phyloP scores from a whole-genome alignment of 1,284 basidiomycete species.

The Ustilago shanxiensis region DNA sequence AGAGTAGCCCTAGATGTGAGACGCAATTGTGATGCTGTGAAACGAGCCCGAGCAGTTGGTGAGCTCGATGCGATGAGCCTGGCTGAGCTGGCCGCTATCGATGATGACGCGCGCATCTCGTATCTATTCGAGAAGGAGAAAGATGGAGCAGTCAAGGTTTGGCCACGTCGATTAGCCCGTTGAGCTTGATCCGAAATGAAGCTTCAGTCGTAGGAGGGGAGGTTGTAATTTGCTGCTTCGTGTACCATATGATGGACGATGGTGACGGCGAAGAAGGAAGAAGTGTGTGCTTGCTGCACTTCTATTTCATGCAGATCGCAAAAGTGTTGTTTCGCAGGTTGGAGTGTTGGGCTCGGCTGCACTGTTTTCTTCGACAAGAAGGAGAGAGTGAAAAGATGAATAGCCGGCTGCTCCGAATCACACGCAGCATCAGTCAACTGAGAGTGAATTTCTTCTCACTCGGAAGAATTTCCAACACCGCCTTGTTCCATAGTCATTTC shows the following conservation, averaged over 20 bases:
- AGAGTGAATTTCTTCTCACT: constrained; percentile 8
- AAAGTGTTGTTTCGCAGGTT: neutral
- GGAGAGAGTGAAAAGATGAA: neutral
- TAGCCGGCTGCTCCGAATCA: neutral
- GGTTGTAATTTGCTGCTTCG: too few relatives aligned
- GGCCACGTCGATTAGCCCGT: too few relatives aligned
- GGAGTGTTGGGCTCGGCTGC: neutral
- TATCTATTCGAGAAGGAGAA: neutral
- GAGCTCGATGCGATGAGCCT: neutral
- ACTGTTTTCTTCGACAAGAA: neutral
- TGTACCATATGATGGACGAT: too few relatives aligned
- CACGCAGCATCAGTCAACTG: too few relatives aligned
- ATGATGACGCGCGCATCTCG: constrained; percentile 22
- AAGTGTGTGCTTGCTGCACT: neutral
- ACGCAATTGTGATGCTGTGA: neutral
- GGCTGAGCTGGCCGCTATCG: constrained; percentile 18
- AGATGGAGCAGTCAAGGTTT: neutral
- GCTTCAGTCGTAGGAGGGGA: too few relatives aligned
- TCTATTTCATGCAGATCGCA: neutral
- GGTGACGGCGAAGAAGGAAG: constrained; percentile 8
- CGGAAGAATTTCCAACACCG: constrained; percentile 21
- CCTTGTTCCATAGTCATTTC: neutral
- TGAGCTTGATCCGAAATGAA: too few relatives aligned
- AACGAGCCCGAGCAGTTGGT: neutral
- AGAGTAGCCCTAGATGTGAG: neutral